Percentiles rank a stretch among this genome's conserved stretches.
Conservation (phyloP, 2,329 filamentous ascomycete species). For the Colletotrichum destructivum region DNA sequence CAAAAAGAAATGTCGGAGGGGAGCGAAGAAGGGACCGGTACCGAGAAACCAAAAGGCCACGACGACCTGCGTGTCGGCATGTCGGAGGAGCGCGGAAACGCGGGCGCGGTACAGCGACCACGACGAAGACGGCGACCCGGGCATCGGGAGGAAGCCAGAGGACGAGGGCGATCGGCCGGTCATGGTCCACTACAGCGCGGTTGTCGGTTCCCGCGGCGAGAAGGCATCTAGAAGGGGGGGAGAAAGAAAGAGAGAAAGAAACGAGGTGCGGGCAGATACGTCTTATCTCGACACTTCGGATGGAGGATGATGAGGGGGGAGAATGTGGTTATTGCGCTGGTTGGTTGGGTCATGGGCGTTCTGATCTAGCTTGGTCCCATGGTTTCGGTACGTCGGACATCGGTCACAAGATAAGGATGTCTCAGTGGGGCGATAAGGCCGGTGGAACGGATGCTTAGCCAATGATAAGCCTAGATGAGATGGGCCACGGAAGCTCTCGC, state of each 20-base stretch:
- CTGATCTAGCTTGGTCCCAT: neutral
- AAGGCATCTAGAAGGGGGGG: slow-evolving; percentile 22
- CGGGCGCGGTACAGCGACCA: slow-evolving; percentile 82
- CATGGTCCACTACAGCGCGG: slow-evolving; percentile 44
- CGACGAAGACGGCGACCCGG: slow-evolving; percentile 73
- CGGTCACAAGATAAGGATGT: slow-evolving; percentile 38
- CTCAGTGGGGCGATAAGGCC: slow-evolving; percentile 8
- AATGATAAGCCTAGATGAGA: neutral
- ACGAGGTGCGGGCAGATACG: neutral
- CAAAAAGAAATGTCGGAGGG: no score
- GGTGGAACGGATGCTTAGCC: neutral
- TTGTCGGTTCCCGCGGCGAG: slow-evolving; percentile 5
- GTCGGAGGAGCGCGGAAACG: slow-evolving; percentile 73
- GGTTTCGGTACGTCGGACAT: slow-evolving; percentile 21
- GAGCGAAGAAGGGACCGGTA: slow-evolving; percentile 53
- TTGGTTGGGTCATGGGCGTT: slow-evolving; percentile 3
- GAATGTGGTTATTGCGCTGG: neutral
- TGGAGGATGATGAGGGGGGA: neutral
- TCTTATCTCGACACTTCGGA: slow-evolving; percentile 7
- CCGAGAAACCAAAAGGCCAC: slow-evolving; percentile 95
- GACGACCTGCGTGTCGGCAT: slow-evolving; percentile 79
- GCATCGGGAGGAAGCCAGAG: slow-evolving; percentile 68
- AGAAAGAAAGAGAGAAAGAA: no score
- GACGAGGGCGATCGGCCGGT: slow-evolving; percentile 58
- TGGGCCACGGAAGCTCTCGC: neutral